These are phyloP conservation scores for Chrysanthemum seticuspe DNA, from an alignment of 129 eudicot species.

Conservation along the genomic window DNA sequence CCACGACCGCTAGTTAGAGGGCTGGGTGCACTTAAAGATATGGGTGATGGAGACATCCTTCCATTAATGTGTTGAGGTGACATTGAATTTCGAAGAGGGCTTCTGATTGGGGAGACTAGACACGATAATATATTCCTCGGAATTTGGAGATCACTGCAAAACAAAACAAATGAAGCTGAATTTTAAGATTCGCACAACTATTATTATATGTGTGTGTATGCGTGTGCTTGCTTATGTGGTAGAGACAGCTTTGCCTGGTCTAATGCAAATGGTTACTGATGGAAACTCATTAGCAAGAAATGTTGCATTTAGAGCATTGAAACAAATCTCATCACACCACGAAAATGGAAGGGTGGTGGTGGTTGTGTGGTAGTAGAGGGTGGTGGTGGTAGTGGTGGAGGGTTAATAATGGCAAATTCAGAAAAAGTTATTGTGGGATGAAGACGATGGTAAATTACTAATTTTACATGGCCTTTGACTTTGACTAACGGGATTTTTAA, in stretches of 20 bases:
- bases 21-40: slow-evolving; percentile 85
- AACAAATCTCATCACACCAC: slow-evolving; percentile 56
- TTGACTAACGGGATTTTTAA: no score
- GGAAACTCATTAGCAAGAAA: slow-evolving; percentile 47
- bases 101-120: slow-evolving; percentile 95
- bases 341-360: slow-evolving; percentile 31
- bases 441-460: no score
- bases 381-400: no score
- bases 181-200: neutral
- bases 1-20: slow-evolving; percentile 52
- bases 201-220: neutral
- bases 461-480: no score
- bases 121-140: slow-evolving; percentile 86
- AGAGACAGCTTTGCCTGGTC: slow-evolving; percentile 49
- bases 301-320: slow-evolving; percentile 57
- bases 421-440: no score
- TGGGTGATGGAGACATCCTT: slow-evolving; percentile 85
- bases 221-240: slow-evolving; percentile 31
- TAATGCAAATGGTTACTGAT: slow-evolving; percentile 48
- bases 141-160: slow-evolving; percentile 70
- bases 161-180: slow-evolving; percentile 8
- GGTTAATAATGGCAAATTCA: no score
- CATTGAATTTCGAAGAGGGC: slow-evolving; percentile 76
- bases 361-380: no score
- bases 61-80: slow-evolving; percentile 85